Evolutionary conservation across 2,329 filamentous ascomycete species (phyloP).

Genomic region (Phialocephala sp.): DNA sequence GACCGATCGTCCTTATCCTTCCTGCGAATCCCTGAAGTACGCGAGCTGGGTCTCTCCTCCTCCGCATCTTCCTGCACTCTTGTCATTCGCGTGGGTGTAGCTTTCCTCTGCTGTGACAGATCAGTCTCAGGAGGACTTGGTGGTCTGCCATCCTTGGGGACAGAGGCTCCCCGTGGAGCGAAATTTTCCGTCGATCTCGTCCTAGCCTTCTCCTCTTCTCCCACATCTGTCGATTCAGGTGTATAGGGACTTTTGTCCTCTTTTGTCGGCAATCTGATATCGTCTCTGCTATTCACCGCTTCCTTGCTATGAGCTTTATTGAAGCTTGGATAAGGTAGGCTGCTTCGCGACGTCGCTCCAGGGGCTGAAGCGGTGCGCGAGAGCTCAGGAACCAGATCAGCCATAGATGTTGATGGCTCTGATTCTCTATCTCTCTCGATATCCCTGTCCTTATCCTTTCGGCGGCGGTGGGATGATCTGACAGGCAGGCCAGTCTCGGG

Average conservation of each 20-base stretch:
- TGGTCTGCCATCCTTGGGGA: conserved; percentile 55
- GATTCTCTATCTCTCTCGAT: conserved; percentile 33
- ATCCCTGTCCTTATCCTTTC: conserved; percentile 38
- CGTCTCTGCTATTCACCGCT: conserved; percentile 63
- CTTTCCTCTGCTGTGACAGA: conserved; percentile 51
- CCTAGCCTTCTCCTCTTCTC: conserved; percentile 53
- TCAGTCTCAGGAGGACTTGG: conserved; percentile 70
- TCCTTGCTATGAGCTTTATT: conserved; percentile 94
- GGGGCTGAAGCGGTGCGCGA: conserved; percentile 42
- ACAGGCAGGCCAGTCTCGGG: conserved; percentile 42
- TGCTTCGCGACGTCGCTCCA: conserved; percentile 40
- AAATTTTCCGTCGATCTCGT: conserved; percentile 55
- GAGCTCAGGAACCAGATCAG: conserved; percentile 57
- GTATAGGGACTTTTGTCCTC: conserved; percentile 55
- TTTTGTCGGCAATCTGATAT: conserved; percentile 35
- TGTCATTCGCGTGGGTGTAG: conserved; percentile 43
- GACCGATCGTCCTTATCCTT: conserved; percentile 55
- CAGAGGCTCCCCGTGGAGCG: conserved; percentile 49
- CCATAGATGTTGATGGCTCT: conserved; percentile 44
- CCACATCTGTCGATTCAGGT: conserved; percentile 74
- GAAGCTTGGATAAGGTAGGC: conserved; percentile 77
- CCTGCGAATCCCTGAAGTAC: conserved; percentile 49
- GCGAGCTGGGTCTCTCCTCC: conserved; percentile 50
- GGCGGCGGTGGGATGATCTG: conserved; percentile 39
- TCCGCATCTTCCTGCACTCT: conserved; percentile 47